A percentile compares a stretch with the other conserved stretches of the same genome.
Evolutionary conservation across 1,284 basidiomycete genomes (phyloP).

Genomic region (Vanrija sp.): DNA sequence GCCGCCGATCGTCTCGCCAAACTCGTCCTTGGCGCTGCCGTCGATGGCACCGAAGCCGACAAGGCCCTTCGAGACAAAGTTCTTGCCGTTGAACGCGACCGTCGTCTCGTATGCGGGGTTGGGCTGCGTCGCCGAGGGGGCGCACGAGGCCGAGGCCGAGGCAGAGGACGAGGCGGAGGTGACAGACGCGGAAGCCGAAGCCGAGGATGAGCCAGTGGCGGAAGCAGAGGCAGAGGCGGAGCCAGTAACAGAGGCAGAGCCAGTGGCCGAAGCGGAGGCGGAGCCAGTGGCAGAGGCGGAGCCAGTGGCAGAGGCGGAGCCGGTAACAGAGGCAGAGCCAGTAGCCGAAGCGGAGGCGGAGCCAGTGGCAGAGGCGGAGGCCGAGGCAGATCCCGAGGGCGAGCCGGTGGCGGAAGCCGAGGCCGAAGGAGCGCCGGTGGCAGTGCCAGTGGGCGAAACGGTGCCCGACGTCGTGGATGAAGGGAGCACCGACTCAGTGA

Average conservation of each 20-base stretch:
- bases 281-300: background rate
- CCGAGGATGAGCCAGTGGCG: background rate
- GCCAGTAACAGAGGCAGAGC: background rate
- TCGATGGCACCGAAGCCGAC: constrained; percentile 44
- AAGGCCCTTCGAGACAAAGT: constrained; percentile 41
- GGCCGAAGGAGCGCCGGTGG: background rate
- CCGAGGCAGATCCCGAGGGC: constrained; percentile 3
- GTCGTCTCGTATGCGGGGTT: background rate
- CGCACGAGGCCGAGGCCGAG: background rate
- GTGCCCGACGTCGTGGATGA: background rate
- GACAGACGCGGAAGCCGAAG: background rate
- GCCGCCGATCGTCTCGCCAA: constrained; percentile 43
- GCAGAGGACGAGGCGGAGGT: background rate
- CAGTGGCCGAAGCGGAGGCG: background rate
- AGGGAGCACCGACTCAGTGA: too few relatives aligned
- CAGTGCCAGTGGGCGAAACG: background rate
- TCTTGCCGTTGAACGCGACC: constrained; percentile 18
- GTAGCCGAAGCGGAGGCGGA: background rate
- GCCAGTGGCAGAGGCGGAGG: constrained; percentile 2
- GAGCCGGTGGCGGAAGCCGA: constrained; percentile 8
- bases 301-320: background rate
- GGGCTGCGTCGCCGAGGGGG: background rate
- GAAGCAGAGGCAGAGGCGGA: constrained; percentile 11
- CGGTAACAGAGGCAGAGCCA: background rate
- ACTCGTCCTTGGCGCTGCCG: constrained; percentile 31